These are phyloP conservation scores for Colletotrichum horii DNA, from an alignment of 2,329 filamentous ascomycete genomes.

Conservation along the genomic window DNA sequence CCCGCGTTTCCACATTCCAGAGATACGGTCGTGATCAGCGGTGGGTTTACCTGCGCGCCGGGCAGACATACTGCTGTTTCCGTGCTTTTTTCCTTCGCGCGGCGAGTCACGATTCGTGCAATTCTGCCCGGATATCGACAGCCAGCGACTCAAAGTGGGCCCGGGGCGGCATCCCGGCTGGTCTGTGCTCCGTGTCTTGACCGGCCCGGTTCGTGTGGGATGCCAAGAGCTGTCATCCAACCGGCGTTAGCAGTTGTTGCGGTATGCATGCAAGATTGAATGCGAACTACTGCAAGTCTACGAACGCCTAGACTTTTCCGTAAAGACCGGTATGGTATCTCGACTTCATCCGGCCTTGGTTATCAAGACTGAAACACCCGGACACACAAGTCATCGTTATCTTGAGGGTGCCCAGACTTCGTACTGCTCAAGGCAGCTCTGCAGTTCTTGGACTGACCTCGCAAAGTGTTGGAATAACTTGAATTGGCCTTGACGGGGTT, in stretches of 20 bases:
- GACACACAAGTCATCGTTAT: background rate
- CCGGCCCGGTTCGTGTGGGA: background rate
- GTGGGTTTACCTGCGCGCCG: background rate
- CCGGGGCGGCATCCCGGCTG: background rate
- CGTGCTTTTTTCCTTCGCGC: background rate
- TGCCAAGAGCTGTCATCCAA: background rate
- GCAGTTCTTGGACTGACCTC: rapidly evolving
- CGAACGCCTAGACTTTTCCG: background rate
- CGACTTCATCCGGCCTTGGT: background rate
- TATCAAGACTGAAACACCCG: background rate
- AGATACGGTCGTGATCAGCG: background rate
- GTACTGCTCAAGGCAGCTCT: background rate
- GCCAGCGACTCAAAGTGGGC: background rate
- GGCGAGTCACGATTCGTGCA: background rate
- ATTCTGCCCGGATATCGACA: background rate
- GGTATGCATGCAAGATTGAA: background rate
- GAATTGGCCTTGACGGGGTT: rapidly evolving
- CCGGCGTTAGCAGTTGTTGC: background rate
- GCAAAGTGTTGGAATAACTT: background rate
- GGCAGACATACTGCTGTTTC: background rate
- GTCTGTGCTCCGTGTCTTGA: background rate
- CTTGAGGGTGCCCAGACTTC: background rate
- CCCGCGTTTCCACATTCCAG: background rate
- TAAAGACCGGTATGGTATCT: background rate
- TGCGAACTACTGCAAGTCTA: background rate